Base-by-base conservation (phyloP, 192 early-diverging fungal genomes). In the Gryganskiella cystojenkinii region DNA sequence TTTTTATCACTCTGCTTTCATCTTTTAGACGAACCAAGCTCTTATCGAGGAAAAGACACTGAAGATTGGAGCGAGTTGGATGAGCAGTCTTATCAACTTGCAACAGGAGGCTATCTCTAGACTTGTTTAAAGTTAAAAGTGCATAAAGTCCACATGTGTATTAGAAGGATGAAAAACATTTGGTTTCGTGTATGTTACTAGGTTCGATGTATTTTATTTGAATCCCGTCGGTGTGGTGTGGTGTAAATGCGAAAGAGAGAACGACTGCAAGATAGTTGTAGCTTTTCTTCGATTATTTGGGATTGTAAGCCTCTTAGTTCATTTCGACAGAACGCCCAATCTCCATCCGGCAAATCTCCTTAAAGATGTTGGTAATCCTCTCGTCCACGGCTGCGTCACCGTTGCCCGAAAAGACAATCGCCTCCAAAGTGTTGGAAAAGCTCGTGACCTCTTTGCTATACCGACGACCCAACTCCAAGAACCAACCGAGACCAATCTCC, bases 401-500 rank as follows among this genome's bases (percentile, higher is more conserved):
- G 34, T 82, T 81, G 13, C 62, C 68, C 19, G 86, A 80, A 45
- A 87, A 89, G 8, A 82, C 85, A 25, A 79, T 61, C 22, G 42
- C 53, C 63, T 89, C 87, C 14, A 89, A 80, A 6, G 67, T 67
- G 22, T 56, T 56, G 20, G 79, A 75, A 40, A 83, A 83, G 11
- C 70, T 85, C 20, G 80, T 67, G 24, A 89, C 56, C 73, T 85
- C 84, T 33, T 67, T 70, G 46, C 82, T 80, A 42, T 89, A 85
- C n/a, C 83, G 80, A 70, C 87, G 87, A 67, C 84, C 71, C 61
- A 87, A 80, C 71, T 89, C 87, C 68, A 84, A 79, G 78, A 86
- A 89, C 79, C 87, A 85, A 28, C 87, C 85, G 61, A 84, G 64
- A 1, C 66, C 66, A 64, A 78, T 78, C 61, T 78, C 61, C 65